Evolutionary conservation across 129 eudicot species (phyloP).

Genomic region (Chrysanthemum lavandulifolium): DNA sequence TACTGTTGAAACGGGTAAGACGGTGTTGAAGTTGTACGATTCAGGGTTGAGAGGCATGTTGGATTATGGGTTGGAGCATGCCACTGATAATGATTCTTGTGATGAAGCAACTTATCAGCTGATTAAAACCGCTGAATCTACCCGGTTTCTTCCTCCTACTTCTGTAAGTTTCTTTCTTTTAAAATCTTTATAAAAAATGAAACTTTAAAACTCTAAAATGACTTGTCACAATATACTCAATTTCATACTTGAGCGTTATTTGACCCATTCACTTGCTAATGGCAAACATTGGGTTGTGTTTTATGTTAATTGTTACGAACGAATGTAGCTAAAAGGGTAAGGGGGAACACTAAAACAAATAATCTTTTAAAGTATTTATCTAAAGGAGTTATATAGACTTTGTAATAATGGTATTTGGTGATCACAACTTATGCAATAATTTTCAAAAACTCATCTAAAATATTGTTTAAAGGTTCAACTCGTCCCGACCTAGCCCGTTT

Average conservation of each 20-base stretch:
- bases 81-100: conserved; percentile 64
- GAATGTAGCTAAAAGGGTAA: no score
- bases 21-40: conserved; percentile 46
- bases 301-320: no score
- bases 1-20: conserved; percentile 47
- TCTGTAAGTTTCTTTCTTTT: conserved; percentile 43
- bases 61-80: conserved; percentile 83
- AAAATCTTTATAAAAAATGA: background rate
- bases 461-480: background rate
- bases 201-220: background rate
- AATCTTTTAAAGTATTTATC: no score
- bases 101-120: conserved; percentile 46
- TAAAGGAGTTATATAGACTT: no score
- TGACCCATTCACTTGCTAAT: no score
- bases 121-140: conserved; percentile 49
- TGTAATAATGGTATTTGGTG: no score
- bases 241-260: no score
- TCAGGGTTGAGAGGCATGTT: conserved; percentile 71
- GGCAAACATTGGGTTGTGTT: no score
- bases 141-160: conserved; percentile 45
- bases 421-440: no score
- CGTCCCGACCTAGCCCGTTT: background rate
- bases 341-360: no score
- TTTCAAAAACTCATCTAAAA: no score
- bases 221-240: background rate